These are phyloP conservation scores for Fraxinus pennsylvanica DNA, from an alignment of 257 asterid species.

Conservation along the genomic window DNA sequence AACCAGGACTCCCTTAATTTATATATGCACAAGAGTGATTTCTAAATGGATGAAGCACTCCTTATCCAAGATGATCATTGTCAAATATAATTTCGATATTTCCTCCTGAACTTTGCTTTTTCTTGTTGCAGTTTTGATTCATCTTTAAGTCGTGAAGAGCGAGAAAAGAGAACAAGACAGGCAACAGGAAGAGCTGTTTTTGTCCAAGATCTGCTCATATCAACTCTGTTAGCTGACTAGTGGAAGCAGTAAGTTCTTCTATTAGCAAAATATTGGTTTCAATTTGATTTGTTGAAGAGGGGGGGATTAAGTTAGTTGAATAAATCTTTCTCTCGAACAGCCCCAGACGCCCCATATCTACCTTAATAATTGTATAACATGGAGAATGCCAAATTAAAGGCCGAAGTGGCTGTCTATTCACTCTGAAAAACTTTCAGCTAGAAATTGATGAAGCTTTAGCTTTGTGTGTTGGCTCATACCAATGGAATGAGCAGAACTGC, in stretches of 20 bases:
- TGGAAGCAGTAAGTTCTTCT: slow-evolving; percentile 34
- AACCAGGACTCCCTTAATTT: not conserved
- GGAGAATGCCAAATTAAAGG: no score
- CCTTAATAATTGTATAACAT: not conserved
- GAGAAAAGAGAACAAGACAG: slow-evolving; percentile 57
- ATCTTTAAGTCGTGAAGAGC: slow-evolving; percentile 72
- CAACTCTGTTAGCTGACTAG: slow-evolving; percentile 63
- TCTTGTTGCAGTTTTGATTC: slow-evolving; percentile 57
- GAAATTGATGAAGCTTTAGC: not conserved
- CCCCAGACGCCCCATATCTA: not conserved
- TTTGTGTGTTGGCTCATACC: not conserved
- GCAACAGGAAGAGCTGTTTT: slow-evolving; percentile 75
- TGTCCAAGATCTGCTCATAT: slow-evolving; percentile 65
- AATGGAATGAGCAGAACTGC: not conserved
- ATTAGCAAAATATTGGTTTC: not conserved
- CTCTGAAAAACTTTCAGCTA: not conserved
- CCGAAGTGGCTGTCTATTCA: not conserved
- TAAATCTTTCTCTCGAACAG: not conserved
- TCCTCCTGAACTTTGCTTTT: slow-evolving; percentile 3
- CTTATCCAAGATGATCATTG: not conserved
- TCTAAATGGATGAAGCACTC: not conserved
- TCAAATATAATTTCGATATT: not conserved
- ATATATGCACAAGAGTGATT: not conserved
- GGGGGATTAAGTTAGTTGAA: not conserved
- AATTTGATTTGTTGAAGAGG: no score